Percentiles rank a stretch among this genome's conserved stretches.
These are phyloP conservation scores for Hibiscus tridactylites DNA, from an alignment of 345 rosid species.

Conservation along the genomic window DNA sequence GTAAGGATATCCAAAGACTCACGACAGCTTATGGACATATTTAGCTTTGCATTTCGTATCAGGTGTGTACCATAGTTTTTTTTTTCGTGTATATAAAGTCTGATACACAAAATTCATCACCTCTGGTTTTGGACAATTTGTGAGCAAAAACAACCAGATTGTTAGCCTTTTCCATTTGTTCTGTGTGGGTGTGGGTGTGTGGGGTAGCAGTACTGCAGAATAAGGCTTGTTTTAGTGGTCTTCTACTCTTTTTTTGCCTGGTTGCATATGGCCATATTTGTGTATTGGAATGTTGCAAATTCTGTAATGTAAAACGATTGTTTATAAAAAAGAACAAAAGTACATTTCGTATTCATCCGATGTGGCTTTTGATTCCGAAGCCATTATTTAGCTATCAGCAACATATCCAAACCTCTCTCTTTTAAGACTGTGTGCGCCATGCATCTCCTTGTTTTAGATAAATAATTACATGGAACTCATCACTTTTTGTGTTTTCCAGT, in stretches of 20 bases:
- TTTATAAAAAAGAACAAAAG: not conserved
- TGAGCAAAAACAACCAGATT: conserved; percentile 12
- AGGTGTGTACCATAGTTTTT: conserved; percentile 12
- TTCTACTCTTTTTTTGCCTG: conserved; percentile 17
- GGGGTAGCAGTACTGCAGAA: conserved; percentile 27
- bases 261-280: conserved; percentile 15
- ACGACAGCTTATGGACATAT: conserved; percentile 3
- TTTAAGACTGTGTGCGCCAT: not conserved
- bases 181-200: conserved; percentile 5
- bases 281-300: conserved; percentile 20
- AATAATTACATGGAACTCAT: conserved; percentile 8
- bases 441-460: not conserved
- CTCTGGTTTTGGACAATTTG: conserved; percentile 20
- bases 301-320: conserved; percentile 22
- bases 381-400: not conserved
- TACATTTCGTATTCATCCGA: conserved; percentile 15
- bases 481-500: conserved; percentile 4
- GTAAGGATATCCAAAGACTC: conserved; percentile 10
- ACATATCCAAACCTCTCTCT: not conserved
- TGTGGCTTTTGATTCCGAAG: not conserved
- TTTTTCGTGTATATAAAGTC: conserved; percentile 22
- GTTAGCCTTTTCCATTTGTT: not conserved
- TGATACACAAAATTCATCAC: conserved; percentile 23
- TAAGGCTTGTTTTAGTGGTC: conserved; percentile 23
- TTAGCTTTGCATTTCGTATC: conserved; percentile 4